Percentiles rank a stretch among this genome's conserved stretches.
phyloP scores from a whole-genome alignment of 495 filamentous ascomycete species.

The Aspergillus saccharolyticus region DNA sequence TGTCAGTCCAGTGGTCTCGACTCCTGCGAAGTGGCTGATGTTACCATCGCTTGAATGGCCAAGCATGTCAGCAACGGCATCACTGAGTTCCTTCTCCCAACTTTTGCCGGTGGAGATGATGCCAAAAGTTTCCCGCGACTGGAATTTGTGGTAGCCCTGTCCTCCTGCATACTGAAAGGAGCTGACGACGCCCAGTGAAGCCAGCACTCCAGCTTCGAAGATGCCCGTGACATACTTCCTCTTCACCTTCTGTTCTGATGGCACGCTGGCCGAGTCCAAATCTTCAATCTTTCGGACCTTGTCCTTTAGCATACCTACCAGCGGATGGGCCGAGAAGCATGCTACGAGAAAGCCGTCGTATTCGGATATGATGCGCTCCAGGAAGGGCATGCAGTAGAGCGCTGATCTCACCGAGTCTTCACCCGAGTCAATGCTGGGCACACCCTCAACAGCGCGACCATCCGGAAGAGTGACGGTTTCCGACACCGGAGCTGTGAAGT shows the following conservation, averaged over 20 bases:
- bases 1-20: conserved; percentile 77
- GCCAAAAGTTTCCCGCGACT: conserved; percentile 60
- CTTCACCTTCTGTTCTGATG: conserved; percentile 10
- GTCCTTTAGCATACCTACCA: conserved; percentile 57
- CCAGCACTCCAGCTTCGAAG: conserved; percentile 71
- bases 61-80: conserved; percentile 53
- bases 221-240: conserved; percentile 71
- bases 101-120: conserved; percentile 83
- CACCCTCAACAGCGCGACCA: conserved; percentile 24
- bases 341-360: conserved; percentile 79
- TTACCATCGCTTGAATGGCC: conserved; percentile 36
- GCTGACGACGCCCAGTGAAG: conserved; percentile 48
- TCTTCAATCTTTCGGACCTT: conserved; percentile 27
- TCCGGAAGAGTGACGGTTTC: conserved; percentile 25
- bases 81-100: conserved; percentile 69
- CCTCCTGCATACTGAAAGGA: conserved; percentile 31
- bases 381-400: conserved; percentile 50
- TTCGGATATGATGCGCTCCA: conserved; percentile 44
- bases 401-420: conserved; percentile 50
- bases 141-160: conserved; percentile 22
- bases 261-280: conserved; percentile 2
- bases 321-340: conserved; percentile 84
- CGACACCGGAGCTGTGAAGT: conserved; percentile 50
- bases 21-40: conserved; percentile 60
- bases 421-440: conserved; percentile 45